Percentiles rank a stretch among this genome's conserved stretches.
Evolutionary conservation across 805 yeast species (phyloP).

Genomic region (Yueomyces sp.): DNA sequence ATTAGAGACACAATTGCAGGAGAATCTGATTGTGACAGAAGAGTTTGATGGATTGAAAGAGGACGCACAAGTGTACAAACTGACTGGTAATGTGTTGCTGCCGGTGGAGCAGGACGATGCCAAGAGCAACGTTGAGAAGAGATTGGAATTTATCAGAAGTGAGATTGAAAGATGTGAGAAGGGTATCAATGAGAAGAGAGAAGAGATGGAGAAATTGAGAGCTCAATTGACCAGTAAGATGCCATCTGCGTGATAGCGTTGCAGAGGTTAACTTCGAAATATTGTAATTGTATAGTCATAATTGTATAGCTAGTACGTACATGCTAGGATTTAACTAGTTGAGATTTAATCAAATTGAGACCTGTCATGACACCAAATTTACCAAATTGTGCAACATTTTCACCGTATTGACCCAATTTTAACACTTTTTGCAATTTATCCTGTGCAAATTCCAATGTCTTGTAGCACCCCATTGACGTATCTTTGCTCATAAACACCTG

Average conservation of each 20-base stretch:
- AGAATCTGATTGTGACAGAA: conserved; percentile 73
- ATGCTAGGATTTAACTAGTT: conserved; percentile 33
- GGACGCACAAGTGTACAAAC: conserved; percentile 68
- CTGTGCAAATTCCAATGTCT: conserved; percentile 54
- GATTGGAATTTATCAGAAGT: conserved; percentile 72
- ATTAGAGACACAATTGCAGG: conserved; percentile 89
- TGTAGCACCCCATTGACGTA: conserved; percentile 36
- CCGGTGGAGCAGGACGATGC: conserved; percentile 86
- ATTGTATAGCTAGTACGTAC: not conserved
- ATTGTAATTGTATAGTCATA: too few species aligned
- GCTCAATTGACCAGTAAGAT: conserved; percentile 34
- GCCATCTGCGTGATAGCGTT: conserved; percentile 9
- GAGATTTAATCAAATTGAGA: conserved; percentile 55
- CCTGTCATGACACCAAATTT: conserved; percentile 52
- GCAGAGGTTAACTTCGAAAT: not conserved
- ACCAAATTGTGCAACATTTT: conserved; percentile 62
- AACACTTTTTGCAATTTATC: conserved; percentile 42
- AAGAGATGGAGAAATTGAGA: conserved; percentile 45
- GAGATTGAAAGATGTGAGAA: conserved; percentile 73
- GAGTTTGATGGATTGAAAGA: conserved; percentile 60
- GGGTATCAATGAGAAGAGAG: conserved; percentile 45
- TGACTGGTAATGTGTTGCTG: conserved; percentile 82
- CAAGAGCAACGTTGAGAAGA: conserved; percentile 65
- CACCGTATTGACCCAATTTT: conserved; percentile 45
- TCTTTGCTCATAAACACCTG: conserved; percentile 79